A percentile compares a stretch with the other conserved stretches of the same genome.
phyloP scores from a whole-genome alignment of 2,329 filamentous ascomycete species.

The Fusarium compactum region DNA sequence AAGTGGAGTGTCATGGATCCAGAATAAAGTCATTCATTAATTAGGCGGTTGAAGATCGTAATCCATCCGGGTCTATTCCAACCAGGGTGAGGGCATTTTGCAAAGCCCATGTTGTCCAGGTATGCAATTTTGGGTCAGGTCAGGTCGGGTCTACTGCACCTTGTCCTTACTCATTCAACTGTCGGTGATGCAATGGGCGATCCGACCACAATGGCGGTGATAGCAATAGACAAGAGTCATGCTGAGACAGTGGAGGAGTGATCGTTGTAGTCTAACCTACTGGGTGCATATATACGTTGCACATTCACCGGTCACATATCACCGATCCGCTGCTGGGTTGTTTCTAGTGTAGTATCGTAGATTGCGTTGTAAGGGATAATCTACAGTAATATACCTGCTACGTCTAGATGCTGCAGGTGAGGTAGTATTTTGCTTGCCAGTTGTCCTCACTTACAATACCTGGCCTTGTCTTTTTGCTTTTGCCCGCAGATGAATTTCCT shows the following conservation, averaged over 20 bases:
- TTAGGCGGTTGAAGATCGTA: conserved; percentile 32
- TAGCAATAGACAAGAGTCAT: neutral
- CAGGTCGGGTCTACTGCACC: neutral
- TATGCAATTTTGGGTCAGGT: conserved; percentile 25
- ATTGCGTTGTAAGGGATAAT: neutral
- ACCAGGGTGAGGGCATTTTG: conserved; percentile 19
- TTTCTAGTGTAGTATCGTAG: conserved; percentile 1
- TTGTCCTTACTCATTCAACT: neutral
- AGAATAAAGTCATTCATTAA: conserved; percentile 14
- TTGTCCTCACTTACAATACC: neutral
- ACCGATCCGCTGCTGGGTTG: neutral
- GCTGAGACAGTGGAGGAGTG: neutral
- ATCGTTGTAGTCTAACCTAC: neutral
- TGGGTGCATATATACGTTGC: neutral
- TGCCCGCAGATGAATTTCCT: neutral
- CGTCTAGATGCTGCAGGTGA: neutral
- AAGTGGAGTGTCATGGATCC: neutral
- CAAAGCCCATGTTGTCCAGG: conserved; percentile 22
- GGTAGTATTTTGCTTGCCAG: neutral
- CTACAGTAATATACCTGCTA: neutral
- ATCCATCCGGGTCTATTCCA: conserved; percentile 19
- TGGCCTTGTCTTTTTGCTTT: neutral
- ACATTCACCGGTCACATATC: neutral
- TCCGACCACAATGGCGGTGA: neutral
- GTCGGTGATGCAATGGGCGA: conserved; percentile 5